Evolutionary conservation across 768 basidiomycete species (phyloP), one percentile per base, ranked within the genome.

Genomic region (Boletus speciosus): DNA sequence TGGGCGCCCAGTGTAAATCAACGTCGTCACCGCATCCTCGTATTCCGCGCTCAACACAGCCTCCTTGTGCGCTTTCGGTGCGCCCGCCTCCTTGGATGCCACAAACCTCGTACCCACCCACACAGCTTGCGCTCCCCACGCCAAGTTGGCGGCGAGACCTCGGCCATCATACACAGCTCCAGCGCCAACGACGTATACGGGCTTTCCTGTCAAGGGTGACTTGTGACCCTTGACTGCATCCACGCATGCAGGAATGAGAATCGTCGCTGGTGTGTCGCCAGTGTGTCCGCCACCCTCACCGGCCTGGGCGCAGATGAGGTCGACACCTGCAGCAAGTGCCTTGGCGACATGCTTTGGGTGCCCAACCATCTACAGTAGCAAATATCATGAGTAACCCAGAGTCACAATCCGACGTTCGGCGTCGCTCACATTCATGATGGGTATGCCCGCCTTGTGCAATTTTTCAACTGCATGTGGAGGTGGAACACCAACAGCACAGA

Each of bases 21-120:
- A 65, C n/a, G 93, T 95, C 16, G 85, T 87, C 39, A 85, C 76
- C 19, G 84, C 84, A 68, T 94, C 93, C 55, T 89, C 91, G 61
- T 81, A 86, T 9, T 85, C 78, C 31, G 88, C 86, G 55, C 75
- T 79, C 47, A 90, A 54, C 19, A 92, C 67, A 54, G 84, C 78
- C 9, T 93, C 85, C 73, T 96, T 96, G 76, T 96, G 93, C 55
- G 78, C 78, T 68, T 86, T 85, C 2, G 91, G 88, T 11, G 93
- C 93, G 42, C 78, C 79, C 34, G 93, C 93, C 68, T 95, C 92
- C 5, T 72, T 78, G 15, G 82, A 75, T 14, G 93, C 92, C 25
- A 95, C 93, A 64, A 96, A 95, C 43, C 93, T 82, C 4, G 89
- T 91, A 42, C 89, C 90, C 36, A 90, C 88, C 90, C 89, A 94